Base-by-base conservation (phyloP, 2,329 filamentous ascomycete genomes). In the Leptodontidium sp. region DNA sequence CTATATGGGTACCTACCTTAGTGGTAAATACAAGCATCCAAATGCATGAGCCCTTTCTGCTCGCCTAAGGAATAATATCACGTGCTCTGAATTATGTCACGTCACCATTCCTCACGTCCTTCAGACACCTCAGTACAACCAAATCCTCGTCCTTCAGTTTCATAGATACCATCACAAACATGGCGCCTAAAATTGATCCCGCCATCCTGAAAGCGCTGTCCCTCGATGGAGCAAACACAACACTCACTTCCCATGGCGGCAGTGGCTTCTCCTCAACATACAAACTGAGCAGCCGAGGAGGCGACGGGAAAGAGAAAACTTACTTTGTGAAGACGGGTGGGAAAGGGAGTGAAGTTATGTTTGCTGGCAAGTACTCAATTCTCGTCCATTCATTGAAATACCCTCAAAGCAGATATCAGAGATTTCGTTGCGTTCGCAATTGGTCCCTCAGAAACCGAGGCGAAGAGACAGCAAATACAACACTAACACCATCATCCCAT, bases 311-410 rank as follows among this genome's bases (percentile, higher is more conserved):
- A 40, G 72, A 75, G 63, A 76, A 73, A 58, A 32, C 71, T n/a
- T 94, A 86, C 75, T 95, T 94, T 78, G 86, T 94, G 79, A 94
- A 95, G 80, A 92, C 86, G 0, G 90, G 89, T 0, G 90, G 90
- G 0, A 77, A 81, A 2, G 85, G 86, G 21, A 86, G 90, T 0
- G 85, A 87, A 58, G 72, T 84, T 45, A 94, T 94, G 91, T 94
- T 94, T 76, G 81, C 83, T 79, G 91, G 89, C 89, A 66, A 50
- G 61, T 68, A 14, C 24, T 29, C n/a, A 50, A 59, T 68, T 17
- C 24, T 29, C n/a, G 43, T 38, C 11, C n/a, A 35, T 4, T 52
- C 8, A 77, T 9, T 47, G 29, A 4, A 32, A 21, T 61, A 1
- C 24, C n/a, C 40, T 26, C 21, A 9, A 64, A 26, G 14, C 38